A percentile compares a stretch with the other conserved stretches of the same genome.
Conservation (phyloP, 495 filamentous ascomycete species). For the Lasiosphaeria ovina region DNA sequence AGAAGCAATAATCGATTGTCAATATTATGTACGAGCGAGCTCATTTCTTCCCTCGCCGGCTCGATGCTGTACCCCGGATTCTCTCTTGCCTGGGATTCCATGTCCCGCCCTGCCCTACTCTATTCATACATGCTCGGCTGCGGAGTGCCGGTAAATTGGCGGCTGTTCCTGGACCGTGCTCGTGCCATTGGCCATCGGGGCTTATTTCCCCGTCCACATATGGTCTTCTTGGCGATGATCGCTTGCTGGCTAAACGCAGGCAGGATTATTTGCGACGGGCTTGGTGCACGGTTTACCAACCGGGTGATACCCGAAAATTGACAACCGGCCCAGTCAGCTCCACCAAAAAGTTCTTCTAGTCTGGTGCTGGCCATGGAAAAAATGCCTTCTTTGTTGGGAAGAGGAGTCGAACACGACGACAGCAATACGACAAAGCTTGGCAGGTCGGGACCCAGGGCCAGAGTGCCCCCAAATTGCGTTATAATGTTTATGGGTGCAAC, state of each 20-base stretch:
- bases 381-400: not conserved
- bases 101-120: not conserved
- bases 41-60: not conserved
- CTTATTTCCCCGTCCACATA: not conserved
- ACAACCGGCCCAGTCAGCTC: not conserved
- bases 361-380: not conserved
- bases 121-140: not conserved
- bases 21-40: not conserved
- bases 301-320: conserved; percentile 1
- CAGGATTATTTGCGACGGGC: conserved; percentile 1
- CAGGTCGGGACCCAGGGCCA: not conserved
- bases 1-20: not conserved
- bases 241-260: not conserved
- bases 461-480: not conserved
- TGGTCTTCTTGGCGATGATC: not conserved
- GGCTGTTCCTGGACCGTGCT: not conserved
- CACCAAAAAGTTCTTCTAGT: not conserved
- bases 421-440: not conserved
- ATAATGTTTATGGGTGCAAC: not conserved
- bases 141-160: conserved; percentile 1
- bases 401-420: not conserved
- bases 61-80: not conserved
- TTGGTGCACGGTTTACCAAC: not conserved
- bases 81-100: not conserved
- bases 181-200: not conserved